Conservation (phyloP, 768 basidiomycete genomes). For the Suillus ampliporus region DNA sequence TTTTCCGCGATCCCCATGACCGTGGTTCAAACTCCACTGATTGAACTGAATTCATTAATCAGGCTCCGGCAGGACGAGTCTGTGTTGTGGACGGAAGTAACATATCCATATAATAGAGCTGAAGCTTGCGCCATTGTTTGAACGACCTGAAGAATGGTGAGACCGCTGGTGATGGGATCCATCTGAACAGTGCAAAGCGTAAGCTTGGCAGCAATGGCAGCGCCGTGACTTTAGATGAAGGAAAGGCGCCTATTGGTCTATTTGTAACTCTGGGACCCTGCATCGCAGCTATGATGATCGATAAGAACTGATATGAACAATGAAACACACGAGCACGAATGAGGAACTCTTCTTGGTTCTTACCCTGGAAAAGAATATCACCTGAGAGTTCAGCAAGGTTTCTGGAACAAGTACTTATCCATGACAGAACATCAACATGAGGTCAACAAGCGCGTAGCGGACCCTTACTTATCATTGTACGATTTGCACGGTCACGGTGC, state of each 20-base stretch:
- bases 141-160: constrained; percentile 5
- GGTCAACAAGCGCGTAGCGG: background rate
- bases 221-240: background rate
- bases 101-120: constrained; percentile 2
- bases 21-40: background rate
- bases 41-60: background rate
- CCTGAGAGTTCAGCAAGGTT: background rate
- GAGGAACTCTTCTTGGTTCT: background rate
- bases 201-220: background rate
- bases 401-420: background rate
- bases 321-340: background rate
- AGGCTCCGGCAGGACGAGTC: background rate
- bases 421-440: background rate
- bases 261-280: background rate
- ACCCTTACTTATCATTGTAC: background rate
- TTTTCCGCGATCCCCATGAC: background rate
- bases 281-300: background rate
- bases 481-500: too few relatives aligned
- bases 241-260: background rate
- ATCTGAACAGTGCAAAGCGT: background rate
- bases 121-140: background rate
- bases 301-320: background rate
- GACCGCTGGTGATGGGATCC: constrained; percentile 4
- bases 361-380: background rate
- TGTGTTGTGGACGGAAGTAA: background rate